phyloP scores from a whole-genome alignment of 345 rosid species.

The Eucalyptus lansdowneana region DNA sequence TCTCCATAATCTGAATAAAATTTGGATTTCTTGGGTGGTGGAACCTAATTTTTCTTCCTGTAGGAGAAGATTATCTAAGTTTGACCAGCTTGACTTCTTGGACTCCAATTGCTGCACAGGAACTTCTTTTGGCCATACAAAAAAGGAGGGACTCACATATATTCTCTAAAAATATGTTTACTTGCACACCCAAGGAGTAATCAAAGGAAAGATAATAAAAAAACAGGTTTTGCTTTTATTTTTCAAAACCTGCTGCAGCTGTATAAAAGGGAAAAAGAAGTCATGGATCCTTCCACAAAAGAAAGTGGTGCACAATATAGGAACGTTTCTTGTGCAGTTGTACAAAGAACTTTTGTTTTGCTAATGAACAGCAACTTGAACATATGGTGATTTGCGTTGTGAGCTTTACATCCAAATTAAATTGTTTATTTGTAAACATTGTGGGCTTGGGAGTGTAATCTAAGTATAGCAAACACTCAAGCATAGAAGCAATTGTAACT shows the following conservation, averaged over 20 bases:
- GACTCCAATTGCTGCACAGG: background rate
- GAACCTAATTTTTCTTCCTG: background rate
- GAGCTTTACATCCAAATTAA: background rate
- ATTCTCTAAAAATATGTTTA: background rate
- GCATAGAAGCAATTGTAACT: background rate
- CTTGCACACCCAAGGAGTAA: background rate
- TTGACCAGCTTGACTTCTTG: background rate
- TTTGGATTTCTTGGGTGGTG: background rate
- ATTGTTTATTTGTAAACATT: background rate
- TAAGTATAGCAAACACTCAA: background rate
- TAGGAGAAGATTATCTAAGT: background rate
- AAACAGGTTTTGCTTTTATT: background rate
- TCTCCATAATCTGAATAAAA: background rate
- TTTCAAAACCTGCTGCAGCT: background rate
- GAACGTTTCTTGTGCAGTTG: background rate
- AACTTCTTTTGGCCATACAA: background rate
- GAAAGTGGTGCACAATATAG: background rate
- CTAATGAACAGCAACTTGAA: background rate
- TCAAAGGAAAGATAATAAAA: background rate
- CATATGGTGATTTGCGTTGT: background rate
- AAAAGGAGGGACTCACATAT: background rate
- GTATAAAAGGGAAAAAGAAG: background rate
- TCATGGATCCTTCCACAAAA: background rate
- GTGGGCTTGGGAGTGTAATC: background rate
- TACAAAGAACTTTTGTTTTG: background rate